Evolutionary conservation across 192 early-diverging fungal genomes (phyloP).

Genomic region (Coemansia sp.): DNA sequence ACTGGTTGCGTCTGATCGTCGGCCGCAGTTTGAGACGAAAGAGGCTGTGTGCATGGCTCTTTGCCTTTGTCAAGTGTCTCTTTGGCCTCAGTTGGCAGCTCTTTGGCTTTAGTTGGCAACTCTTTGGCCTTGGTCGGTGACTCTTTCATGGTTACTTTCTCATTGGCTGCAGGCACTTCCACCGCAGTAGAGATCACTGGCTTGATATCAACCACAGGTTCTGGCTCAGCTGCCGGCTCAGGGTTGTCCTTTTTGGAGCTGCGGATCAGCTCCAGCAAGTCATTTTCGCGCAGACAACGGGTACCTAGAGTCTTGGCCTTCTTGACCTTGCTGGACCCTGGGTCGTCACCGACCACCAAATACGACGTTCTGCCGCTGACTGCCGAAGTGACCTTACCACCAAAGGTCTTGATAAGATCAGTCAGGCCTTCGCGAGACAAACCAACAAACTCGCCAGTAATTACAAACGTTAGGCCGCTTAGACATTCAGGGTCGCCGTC

Average conservation of each 20-base stretch:
- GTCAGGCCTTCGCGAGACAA: constrained; percentile 72
- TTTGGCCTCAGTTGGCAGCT: neutral
- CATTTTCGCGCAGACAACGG: constrained; percentile 79
- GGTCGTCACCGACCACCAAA: constrained; percentile 81
- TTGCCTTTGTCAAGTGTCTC: neutral
- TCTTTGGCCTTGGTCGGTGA: neutral
- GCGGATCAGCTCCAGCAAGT: constrained; percentile 75
- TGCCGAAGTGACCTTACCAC: constrained; percentile 71
- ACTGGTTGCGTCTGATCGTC: neutral
- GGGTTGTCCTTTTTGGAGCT: constrained; percentile 31
- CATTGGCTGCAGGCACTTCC: neutral
- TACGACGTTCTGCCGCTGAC: constrained; percentile 82
- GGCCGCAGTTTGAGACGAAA: neutral
- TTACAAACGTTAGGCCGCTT: constrained; percentile 79
- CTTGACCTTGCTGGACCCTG: constrained; percentile 78
- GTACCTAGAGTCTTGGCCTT: constrained; percentile 71
- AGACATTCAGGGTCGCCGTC: constrained; percentile 69
- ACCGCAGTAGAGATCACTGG: neutral
- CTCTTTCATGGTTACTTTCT: neutral
- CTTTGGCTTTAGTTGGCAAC: neutral
- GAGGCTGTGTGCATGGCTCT: neutral
- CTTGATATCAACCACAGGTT: neutral
- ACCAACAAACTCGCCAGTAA: constrained; percentile 84
- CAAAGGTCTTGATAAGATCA: constrained; percentile 85
- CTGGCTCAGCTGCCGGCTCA: constrained; percentile 1